Conservation (phyloP, 1,139 yeast species). For the Debaryomyces sp. region DNA sequence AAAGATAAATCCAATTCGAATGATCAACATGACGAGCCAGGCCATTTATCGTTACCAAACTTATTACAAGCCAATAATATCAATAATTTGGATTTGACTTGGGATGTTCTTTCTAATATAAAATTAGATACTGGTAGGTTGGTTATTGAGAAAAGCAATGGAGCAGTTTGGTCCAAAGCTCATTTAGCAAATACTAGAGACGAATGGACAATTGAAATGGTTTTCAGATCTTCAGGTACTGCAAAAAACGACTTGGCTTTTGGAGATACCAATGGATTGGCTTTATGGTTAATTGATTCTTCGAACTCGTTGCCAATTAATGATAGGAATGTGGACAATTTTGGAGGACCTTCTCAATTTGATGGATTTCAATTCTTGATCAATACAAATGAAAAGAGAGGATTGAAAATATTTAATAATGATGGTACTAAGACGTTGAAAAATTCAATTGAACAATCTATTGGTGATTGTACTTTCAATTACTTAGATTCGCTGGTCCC, state of each 20-base stretch:
- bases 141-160: slow-evolving; percentile 34
- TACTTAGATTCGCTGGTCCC: slow-evolving; percentile 74
- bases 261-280: slow-evolving; percentile 45
- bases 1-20: not conserved
- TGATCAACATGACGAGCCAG: slow-evolving; percentile 17
- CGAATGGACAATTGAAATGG: slow-evolving; percentile 63
- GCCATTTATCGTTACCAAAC: slow-evolving; percentile 37
- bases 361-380: slow-evolving; percentile 65
- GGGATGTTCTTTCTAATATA: slow-evolving; percentile 33
- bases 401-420: slow-evolving; percentile 58
- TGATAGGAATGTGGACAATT: slow-evolving; percentile 27
- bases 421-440: slow-evolving; percentile 50
- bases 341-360: slow-evolving; percentile 54
- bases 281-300: slow-evolving; percentile 50
- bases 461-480: slow-evolving; percentile 60
- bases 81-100: slow-evolving; percentile 26
- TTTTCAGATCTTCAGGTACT: slow-evolving; percentile 60
- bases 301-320: slow-evolving; percentile 26
- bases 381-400: slow-evolving; percentile 50
- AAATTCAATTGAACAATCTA: slow-evolving; percentile 31
- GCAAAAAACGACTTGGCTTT: slow-evolving; percentile 27
- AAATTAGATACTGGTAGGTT: slow-evolving; percentile 43
- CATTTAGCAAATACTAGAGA: slow-evolving; percentile 32
- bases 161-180: slow-evolving; percentile 55
- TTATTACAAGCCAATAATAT: slow-evolving; percentile 27